A percentile compares a stretch with the other conserved stretches of the same genome.
These are phyloP conservation scores for Cryptococcus hybrid DNA, from an alignment of 1,284 basidiomycete genomes.

Conservation along the genomic window DNA sequence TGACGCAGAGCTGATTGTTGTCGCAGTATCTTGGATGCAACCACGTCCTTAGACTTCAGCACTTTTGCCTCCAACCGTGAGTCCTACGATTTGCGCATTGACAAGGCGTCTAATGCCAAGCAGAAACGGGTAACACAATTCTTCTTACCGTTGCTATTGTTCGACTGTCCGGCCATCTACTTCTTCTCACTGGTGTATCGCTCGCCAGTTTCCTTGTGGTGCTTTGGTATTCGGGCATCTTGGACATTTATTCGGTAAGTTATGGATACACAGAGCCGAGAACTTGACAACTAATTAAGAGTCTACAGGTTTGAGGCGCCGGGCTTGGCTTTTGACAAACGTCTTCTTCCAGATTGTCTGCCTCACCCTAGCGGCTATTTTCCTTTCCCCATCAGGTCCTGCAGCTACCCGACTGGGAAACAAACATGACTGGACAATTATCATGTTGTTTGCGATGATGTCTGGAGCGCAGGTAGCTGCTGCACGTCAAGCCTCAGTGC, in stretches of 20 bases:
- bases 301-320: constrained; percentile 27
- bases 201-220: constrained; percentile 38
- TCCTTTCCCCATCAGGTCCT: constrained; percentile 34
- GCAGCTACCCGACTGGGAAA: constrained; percentile 17
- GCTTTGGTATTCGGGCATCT: constrained; percentile 42
- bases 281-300: background rate
- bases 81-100: background rate
- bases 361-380: constrained; percentile 30
- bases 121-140: constrained; percentile 48
- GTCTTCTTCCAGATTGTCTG: constrained; percentile 26
- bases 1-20: background rate
- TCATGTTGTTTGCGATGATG: constrained; percentile 44
- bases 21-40: constrained; percentile 43
- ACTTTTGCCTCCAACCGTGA: constrained; percentile 49
- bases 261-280: background rate
- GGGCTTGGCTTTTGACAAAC: constrained; percentile 37
- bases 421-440: constrained; percentile 36
- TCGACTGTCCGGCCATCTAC: constrained; percentile 22
- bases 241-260: constrained; percentile 41
- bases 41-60: constrained; percentile 46
- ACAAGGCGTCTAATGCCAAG: background rate
- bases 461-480: constrained; percentile 48
- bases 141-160: constrained; percentile 44
- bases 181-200: constrained; percentile 35
- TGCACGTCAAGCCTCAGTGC: constrained; percentile 35